phyloP scores from a whole-genome alignment of 441 rosid genomes.

The Francoa sonchifolia region DNA sequence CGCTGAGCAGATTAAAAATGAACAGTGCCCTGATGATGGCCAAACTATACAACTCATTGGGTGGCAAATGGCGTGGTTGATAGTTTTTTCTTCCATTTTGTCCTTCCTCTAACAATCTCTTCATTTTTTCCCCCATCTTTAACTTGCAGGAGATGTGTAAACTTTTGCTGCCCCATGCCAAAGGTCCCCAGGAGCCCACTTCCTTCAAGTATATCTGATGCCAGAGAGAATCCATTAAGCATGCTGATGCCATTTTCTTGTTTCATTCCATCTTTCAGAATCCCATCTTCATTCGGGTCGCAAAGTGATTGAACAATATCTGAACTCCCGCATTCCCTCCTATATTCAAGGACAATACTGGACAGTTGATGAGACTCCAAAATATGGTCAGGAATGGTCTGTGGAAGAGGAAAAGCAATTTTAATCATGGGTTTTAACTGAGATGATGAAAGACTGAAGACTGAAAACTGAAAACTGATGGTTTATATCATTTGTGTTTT shows the following conservation, averaged over 20 bases:
- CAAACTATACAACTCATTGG: background rate
- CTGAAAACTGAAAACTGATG: background rate
- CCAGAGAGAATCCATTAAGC: conserved; percentile 29
- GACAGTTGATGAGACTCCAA: conserved; percentile 40
- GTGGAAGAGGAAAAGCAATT: conserved; percentile 5
- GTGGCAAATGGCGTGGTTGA: conserved; percentile 13
- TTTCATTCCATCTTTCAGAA: conserved; percentile 15
- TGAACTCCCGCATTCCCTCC: conserved; percentile 47
- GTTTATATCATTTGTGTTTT: conserved; percentile 4
- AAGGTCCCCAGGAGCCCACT: conserved; percentile 27
- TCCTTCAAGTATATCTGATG: conserved; percentile 33
- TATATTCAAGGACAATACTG: conserved; percentile 35
- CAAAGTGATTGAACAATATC: conserved; percentile 48
- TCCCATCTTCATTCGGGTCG: conserved; percentile 38
- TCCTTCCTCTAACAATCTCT: conserved; percentile 57
- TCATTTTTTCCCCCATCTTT: conserved; percentile 20
- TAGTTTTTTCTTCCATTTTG: conserved; percentile 39
- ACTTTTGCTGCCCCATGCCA: conserved; percentile 23
- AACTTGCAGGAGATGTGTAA: conserved; percentile 44
- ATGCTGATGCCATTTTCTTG: conserved; percentile 13
- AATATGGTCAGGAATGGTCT: conserved; percentile 47
- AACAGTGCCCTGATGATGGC: too few relatives aligned
- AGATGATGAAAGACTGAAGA: background rate
- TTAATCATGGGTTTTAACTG: background rate
- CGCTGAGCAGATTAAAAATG: too few relatives aligned